A percentile compares a stretch with the other conserved stretches of the same genome.
Evolutionary conservation across 306 rosid genomes (phyloP).

Genomic region (Vachellia collinsii): DNA sequence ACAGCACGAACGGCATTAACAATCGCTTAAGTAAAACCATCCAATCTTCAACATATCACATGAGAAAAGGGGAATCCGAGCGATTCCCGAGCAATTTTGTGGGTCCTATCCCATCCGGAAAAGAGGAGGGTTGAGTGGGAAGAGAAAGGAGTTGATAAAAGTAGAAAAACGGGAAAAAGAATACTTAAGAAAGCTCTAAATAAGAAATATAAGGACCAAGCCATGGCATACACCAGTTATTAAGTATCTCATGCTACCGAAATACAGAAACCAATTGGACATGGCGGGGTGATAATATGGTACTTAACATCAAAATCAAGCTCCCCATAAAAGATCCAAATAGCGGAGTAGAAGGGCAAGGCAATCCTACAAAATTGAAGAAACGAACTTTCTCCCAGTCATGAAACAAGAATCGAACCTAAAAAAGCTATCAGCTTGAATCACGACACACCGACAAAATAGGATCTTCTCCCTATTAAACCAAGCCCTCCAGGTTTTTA

Average conservation of each 20-base stretch:
- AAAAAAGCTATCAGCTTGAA: neutral
- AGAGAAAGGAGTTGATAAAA: neutral
- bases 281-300: neutral
- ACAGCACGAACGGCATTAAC: neutral
- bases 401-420: constrained; percentile 16
- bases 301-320: constrained; percentile 2
- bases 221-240: constrained; percentile 11
- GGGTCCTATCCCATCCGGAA: neutral
- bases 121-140: neutral
- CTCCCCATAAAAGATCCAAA: neutral
- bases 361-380: constrained; percentile 7
- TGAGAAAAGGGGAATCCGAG: neutral
- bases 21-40: neutral
- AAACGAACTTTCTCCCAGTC: neutral
- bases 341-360: neutral
- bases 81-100: constrained; percentile 16
- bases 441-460: constrained; percentile 4
- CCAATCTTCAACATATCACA: constrained; percentile 9
- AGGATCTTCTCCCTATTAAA: neutral
- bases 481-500: neutral
- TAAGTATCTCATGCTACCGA: neutral
- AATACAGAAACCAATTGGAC: constrained; percentile 9
- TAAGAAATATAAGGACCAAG: neutral
- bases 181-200: neutral
- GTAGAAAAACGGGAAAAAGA: neutral